Base-by-base conservation (phyloP, 257 asterid genomes). In the Lycium ferocissimum region DNA sequence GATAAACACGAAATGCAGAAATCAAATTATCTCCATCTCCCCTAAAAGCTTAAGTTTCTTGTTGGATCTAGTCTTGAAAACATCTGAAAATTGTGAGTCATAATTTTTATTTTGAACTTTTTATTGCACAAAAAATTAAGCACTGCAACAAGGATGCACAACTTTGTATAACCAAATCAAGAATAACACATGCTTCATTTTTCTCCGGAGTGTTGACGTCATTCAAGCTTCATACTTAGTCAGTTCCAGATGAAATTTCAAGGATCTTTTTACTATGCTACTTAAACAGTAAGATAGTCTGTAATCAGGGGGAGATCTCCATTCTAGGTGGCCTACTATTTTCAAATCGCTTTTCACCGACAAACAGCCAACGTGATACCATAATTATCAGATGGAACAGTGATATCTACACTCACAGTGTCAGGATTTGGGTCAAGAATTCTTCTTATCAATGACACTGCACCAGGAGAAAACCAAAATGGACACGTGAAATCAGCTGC, bases 401-500 rank as follows among this genome's bases (percentile, higher is more conserved):
- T 9, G 66, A 72, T 83, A 4, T 70, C 80, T 81, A 61, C 61
- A 93, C 95, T 91, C 88, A 96, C 98, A 83, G 94, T 89, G 85
- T 90, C 91, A 81, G 98, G 97, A 85, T 92, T 93, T 53, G 97
- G 94, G 88, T 96, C 96, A 56, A 96, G 98, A 85, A 94, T 88
- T 90, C 89, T 91, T 76, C 84, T 92, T 87, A 96, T 90, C 89
- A 96, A 85, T 83, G 94, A 89, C 61, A 87, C 88, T 72, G 92
- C 94, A 79, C 91, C 95, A 9, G 94, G 90, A 87, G 99, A 92
- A 90, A 96, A 93, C 98, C 98, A 96, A 83, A 69, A 90, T 78
- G 99, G 98, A 89, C 96, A 96, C 17, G 91, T 88, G 89, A 94
- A 96, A 61, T 92, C 91, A 22, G 98, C 98, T 84, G 94, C 92